Base-by-base conservation (phyloP, 495 filamentous ascomycete species). In the Coniosporium apollinis region DNA sequence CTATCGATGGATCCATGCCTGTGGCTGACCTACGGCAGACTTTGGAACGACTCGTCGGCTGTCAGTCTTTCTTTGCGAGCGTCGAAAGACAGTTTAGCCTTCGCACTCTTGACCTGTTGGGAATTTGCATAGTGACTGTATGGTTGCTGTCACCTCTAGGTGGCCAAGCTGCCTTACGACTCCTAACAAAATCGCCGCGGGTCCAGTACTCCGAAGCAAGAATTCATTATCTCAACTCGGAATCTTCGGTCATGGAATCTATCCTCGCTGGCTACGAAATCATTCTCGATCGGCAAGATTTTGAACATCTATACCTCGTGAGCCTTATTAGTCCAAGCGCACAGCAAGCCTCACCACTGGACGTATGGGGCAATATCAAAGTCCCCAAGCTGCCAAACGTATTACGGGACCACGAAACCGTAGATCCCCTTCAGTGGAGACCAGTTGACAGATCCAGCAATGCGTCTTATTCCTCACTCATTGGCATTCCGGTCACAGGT, bases 331-430 rank as follows among this genome's bases (percentile, higher is more conserved):
- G 34, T 17, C 34, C 39, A 20, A 20, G 26, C 1, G 38, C 33
- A 13, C 41, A 41, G 17, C 38, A 41, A 19, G 28, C 20, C 16
- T 35, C 37, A 10, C 38, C 43, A 3, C 34, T 38, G 37, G 43
- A 45, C 30, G 33, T 45, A 7, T 41, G 43, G 43, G 43, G 38
- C 14, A 45, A 45, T 21, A 34, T 45, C n/a, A 45, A 45, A 19
- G 18, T 45, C 9, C 43, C 43, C 4, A 22, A 33, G n/a, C n/a
- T n/a, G n/a, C n/a, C n/a, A n/a, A n/a, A n/a, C n/a, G n/a, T n/a
- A n/a, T n/a, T n/a, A n/a, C n/a, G n/a, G n/a, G n/a, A n/a, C n/a
- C n/a, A n/a, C n/a, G n/a, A n/a, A n/a, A n/a, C n/a, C n/a, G n/a
- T n/a, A n/a, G n/a, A n/a, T n/a, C n/a, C n/a, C n/a, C n/a, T n/a